phyloP scores from a whole-genome alignment of 192 early-diverging fungal species.

The Podila epicladia region DNA sequence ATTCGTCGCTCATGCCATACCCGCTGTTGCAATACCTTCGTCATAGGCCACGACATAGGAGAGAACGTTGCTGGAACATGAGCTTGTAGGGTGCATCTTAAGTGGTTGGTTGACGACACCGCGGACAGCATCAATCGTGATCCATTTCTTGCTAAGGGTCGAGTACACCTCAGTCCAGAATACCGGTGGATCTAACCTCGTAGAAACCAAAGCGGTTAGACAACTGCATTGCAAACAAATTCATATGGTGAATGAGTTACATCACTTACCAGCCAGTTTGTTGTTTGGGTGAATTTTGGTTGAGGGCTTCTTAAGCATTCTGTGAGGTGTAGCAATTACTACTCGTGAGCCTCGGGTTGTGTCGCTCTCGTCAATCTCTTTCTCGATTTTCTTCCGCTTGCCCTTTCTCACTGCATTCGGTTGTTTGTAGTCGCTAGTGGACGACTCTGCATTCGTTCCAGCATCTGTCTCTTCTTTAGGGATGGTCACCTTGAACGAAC shows the following conservation, averaged over 20 bases:
- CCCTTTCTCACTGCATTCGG: neutral
- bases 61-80: slow-evolving; percentile 55
- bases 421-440: neutral
- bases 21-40: slow-evolving; percentile 20
- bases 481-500: slow-evolving; percentile 64
- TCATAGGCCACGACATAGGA: slow-evolving; percentile 76
- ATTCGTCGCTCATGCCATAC: neutral
- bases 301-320: slow-evolving; percentile 8
- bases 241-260: neutral
- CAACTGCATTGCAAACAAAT: neutral
- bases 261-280: slow-evolving; percentile 24
- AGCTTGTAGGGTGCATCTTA: slow-evolving; percentile 62
- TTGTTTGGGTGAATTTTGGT: slow-evolving; percentile 17
- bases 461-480: slow-evolving; percentile 38
- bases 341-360: slow-evolving; percentile 42
- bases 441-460: slow-evolving; percentile 1
- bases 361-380: slow-evolving; percentile 33
- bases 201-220: neutral
- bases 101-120: slow-evolving; percentile 61
- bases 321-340: slow-evolving; percentile 23
- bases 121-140: slow-evolving; percentile 69
- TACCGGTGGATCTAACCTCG: slow-evolving; percentile 54
- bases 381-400: slow-evolving; percentile 32
- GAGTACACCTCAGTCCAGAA: slow-evolving; percentile 78
- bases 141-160: slow-evolving; percentile 60